Conservation (phyloP, 257 asterid genomes). For the Solanum chmielewskii region DNA sequence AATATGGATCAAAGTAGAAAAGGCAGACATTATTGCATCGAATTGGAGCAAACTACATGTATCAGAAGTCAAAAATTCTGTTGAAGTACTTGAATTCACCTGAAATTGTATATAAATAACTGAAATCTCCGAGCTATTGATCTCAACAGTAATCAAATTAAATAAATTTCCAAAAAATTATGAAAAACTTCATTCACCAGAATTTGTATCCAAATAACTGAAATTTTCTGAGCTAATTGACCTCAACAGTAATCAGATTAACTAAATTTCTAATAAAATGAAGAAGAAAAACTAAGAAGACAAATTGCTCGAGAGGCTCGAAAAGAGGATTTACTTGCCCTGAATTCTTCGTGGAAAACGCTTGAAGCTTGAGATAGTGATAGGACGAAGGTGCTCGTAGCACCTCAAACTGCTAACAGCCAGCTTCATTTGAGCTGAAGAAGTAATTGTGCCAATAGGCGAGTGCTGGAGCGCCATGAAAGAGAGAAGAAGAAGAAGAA, state of each 20-base stretch:
- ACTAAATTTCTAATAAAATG: background rate
- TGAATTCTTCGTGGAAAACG: conserved; percentile 8
- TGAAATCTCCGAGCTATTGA: background rate
- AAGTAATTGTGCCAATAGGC: background rate
- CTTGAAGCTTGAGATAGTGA: conserved; percentile 11
- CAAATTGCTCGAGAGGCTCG: background rate
- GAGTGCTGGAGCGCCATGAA: background rate
- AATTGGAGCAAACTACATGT: background rate
- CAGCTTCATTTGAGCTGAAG: background rate
- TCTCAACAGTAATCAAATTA: background rate
- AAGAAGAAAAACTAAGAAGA: background rate
- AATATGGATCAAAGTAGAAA: background rate
- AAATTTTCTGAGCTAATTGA: background rate
- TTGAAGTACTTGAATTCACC: background rate
- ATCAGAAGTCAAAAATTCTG: background rate
- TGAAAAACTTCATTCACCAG: background rate
- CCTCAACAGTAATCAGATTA: background rate
- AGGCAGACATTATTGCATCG: background rate
- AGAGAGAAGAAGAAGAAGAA: background rate
- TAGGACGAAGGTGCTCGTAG: conserved; percentile 6
- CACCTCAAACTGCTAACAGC: conserved; percentile 3
- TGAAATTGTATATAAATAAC: background rate
- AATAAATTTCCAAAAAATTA: background rate
- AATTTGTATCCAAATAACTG: background rate
- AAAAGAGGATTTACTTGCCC: conserved; percentile 5